phyloP scores from a whole-genome alignment of 1,284 basidiomycete species.

The Trichosporon asahii region DNA sequence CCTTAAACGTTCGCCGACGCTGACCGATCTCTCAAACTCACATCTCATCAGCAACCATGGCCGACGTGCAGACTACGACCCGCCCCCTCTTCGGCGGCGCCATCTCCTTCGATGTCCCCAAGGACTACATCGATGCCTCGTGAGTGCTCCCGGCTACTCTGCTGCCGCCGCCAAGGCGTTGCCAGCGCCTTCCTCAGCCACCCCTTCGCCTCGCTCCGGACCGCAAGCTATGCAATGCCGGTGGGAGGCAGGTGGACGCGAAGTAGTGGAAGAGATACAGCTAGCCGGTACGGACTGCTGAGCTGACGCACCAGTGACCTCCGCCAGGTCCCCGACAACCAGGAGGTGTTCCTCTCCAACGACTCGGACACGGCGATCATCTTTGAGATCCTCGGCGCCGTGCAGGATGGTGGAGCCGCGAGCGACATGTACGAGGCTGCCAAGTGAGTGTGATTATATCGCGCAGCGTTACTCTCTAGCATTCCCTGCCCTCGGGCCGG shows the following conservation, averaged over 20 bases:
- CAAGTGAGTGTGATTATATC: too few species aligned
- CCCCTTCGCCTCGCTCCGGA: neutral
- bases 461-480: too few species aligned
- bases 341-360: conserved; percentile 84
- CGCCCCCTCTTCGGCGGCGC: conserved; percentile 63
- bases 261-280: too few species aligned
- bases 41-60: conserved; percentile 13
- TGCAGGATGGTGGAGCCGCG: conserved; percentile 54
- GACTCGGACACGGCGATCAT: conserved; percentile 72
- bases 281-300: too few species aligned
- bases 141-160: conserved; percentile 53
- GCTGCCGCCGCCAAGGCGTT: neutral
- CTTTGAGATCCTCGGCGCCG: conserved; percentile 80
- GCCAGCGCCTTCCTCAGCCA: neutral
- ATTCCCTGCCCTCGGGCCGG: too few species aligned
- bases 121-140: conserved; percentile 76
- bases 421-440: conserved; percentile 60
- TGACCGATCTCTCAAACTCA: neutral
- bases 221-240: too few species aligned
- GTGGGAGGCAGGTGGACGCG: too few species aligned
- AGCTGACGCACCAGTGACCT: conserved; percentile 60
- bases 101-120: conserved; percentile 64
- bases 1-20: neutral
- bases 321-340: conserved; percentile 93
- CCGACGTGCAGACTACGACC: conserved; percentile 12